phyloP scores from a whole-genome alignment of 2,329 filamentous ascomycete genomes.

The Colletotrichum falcatum region DNA sequence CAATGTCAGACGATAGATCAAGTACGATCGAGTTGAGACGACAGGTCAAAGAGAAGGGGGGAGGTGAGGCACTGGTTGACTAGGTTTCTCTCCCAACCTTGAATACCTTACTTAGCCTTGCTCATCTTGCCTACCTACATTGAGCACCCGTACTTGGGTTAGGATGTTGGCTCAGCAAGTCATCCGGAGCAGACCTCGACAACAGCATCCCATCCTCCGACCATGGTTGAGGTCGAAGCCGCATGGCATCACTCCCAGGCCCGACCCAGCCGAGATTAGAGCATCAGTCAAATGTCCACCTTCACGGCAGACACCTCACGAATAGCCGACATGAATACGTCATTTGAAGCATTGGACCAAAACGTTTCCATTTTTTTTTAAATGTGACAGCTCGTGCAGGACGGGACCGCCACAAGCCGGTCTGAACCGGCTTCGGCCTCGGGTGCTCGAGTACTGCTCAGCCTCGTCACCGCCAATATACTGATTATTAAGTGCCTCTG shows the following conservation, averaged over 20 bases:
- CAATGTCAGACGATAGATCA: not conserved
- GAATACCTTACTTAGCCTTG: not conserved
- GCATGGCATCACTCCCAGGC: not conserved
- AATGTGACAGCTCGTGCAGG: conserved; percentile 31
- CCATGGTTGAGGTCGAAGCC: not conserved
- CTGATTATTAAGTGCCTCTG: conserved; percentile 38
- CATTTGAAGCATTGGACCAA: conserved; percentile 5
- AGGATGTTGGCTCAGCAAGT: not conserved
- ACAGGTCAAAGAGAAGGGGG: too few species aligned
- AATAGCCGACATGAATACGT: not conserved
- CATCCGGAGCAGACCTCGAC: too few species aligned
- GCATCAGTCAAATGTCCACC: too few species aligned
- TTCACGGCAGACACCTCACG: not conserved
- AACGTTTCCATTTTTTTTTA: conserved; percentile 35
- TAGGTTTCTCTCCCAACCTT: not conserved
- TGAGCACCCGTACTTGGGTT: not conserved
- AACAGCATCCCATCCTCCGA: not conserved
- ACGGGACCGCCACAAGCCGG: conserved; percentile 19
- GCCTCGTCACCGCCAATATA: conserved; percentile 37
- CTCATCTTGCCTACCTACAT: not conserved
- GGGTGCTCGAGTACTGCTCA: conserved; percentile 15
- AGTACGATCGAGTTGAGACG: not conserved
- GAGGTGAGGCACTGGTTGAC: not conserved
- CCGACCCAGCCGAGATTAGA: not conserved
- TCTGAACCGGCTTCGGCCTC: conserved; percentile 23